These are phyloP conservation scores for Xylaria venustula DNA, from an alignment of 495 filamentous ascomycete genomes.

Conservation along the genomic window DNA sequence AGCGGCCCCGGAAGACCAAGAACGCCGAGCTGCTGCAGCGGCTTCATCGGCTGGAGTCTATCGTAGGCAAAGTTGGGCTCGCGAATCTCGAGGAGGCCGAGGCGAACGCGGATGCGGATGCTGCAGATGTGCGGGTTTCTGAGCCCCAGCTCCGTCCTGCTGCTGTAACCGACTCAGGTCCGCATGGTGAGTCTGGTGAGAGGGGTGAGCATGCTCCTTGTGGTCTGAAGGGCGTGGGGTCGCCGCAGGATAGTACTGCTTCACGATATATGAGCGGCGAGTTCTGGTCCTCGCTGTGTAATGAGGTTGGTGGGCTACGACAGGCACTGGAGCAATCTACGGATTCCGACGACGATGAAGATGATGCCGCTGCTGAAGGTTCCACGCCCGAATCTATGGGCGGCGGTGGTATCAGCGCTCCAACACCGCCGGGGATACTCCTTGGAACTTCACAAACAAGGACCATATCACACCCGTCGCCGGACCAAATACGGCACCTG, in stretches of 20 bases:
- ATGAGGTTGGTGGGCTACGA: constrained; percentile 56
- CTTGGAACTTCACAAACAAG: constrained; percentile 45
- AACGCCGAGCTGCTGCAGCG: constrained; percentile 63
- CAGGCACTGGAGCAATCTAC: constrained; percentile 39
- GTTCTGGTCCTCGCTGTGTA: constrained; percentile 74
- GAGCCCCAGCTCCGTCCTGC: constrained; percentile 40
- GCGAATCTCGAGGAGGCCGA: constrained; percentile 11
- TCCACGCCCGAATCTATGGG: constrained; percentile 45
- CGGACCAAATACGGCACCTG: constrained; percentile 60
- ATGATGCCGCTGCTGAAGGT: constrained; percentile 8
- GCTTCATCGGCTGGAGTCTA: constrained; percentile 66
- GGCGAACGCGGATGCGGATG: constrained; percentile 2
- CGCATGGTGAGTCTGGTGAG: no score
- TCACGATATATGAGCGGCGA: constrained; percentile 70
- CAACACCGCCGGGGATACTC: constrained; percentile 48
- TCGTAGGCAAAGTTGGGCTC: constrained; percentile 55
- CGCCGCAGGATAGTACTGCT: constrained; percentile 22
- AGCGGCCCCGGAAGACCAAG: constrained; percentile 29
- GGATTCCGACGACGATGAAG: constrained; percentile 50
- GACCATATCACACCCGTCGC: constrained; percentile 42
- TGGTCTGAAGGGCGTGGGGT: constrained; percentile 14
- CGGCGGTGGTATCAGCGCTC: constrained; percentile 49
- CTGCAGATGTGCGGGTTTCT: neutral
- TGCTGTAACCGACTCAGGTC: constrained; percentile 30
- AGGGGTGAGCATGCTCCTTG: constrained; percentile 46